Conservation (phyloP, 2,329 filamentous ascomycete genomes). For the Rutstroemia sydowiana region DNA sequence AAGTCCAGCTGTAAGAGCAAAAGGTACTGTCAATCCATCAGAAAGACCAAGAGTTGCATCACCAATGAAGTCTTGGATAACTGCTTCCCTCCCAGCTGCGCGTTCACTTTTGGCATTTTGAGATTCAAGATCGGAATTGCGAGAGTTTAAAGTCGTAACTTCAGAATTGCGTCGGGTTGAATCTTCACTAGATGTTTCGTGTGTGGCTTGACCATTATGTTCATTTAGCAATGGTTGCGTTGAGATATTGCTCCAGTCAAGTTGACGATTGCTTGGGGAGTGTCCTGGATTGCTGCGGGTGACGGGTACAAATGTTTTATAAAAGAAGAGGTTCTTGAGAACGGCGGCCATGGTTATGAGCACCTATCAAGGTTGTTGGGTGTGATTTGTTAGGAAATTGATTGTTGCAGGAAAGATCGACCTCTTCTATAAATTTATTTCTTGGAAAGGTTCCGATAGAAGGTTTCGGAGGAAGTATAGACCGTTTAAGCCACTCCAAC, state of each 20-base stretch:
- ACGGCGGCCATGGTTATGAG: slow-evolving; percentile 27
- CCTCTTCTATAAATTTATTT: too few species aligned
- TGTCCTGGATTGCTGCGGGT: slow-evolving; percentile 5
- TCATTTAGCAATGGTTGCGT: slow-evolving; percentile 16
- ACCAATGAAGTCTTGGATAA: slow-evolving; percentile 32
- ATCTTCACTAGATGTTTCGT: neutral
- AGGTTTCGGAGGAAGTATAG: too few species aligned
- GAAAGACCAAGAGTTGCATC: slow-evolving; percentile 56
- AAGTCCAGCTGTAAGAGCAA: slow-evolving; percentile 54
- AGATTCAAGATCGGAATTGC: slow-evolving; percentile 26
- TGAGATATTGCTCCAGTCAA: slow-evolving; percentile 15
- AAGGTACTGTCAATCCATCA: slow-evolving; percentile 56
- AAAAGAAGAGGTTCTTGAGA: slow-evolving; percentile 29
- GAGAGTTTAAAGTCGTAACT: slow-evolving; percentile 10
- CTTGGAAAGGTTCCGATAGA: too few species aligned
- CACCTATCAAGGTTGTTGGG: neutral
- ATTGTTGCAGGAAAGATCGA: too few species aligned
- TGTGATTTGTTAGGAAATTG: too few species aligned
- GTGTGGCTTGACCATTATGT: neutral
- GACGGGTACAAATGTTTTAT: slow-evolving; percentile 15
- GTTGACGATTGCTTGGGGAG: neutral
- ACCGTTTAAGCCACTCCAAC: too few species aligned
- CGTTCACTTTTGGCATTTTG: slow-evolving; percentile 16
- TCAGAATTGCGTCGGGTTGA: neutral
- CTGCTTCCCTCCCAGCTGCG: slow-evolving; percentile 20